These are phyloP conservation scores for Pilasporangium apinafurcum DNA, from an alignment of 352 stramenopile species.

Conservation along the genomic window DNA sequence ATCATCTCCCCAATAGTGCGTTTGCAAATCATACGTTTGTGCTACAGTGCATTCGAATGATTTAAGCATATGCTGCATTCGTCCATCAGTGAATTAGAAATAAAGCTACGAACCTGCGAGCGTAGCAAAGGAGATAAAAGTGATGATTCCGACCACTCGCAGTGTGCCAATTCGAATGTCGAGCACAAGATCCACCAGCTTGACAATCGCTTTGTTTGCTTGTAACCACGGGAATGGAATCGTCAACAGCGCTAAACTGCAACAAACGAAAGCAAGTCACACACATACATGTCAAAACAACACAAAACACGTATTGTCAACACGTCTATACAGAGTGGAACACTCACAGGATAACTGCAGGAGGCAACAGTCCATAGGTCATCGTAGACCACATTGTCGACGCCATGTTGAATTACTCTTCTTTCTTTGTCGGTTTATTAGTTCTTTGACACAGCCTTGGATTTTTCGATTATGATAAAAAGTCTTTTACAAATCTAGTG, in stretches of 20 bases:
- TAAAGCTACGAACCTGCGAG: slow-evolving; percentile 30
- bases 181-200: slow-evolving; percentile 67
- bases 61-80: too few relatives aligned
- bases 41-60: slow-evolving; percentile 16
- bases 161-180: slow-evolving; percentile 69
- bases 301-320: neutral
- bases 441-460: too few relatives aligned
- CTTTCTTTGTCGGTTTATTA: too few relatives aligned
- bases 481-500: too few relatives aligned
- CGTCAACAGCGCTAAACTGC: slow-evolving; percentile 64
- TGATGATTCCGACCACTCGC: slow-evolving; percentile 72
- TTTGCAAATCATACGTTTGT: slow-evolving; percentile 76
- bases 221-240: slow-evolving; percentile 62
- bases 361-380: slow-evolving; percentile 71
- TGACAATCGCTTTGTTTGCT: slow-evolving; percentile 63
- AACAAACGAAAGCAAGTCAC: slow-evolving; percentile 7
- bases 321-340: too few relatives aligned
- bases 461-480: too few relatives aligned
- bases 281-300: neutral
- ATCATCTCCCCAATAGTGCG: slow-evolving; percentile 38
- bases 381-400: slow-evolving; percentile 67
- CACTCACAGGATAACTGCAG: slow-evolving; percentile 71
- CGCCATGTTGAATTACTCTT: too few relatives aligned
- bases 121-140: slow-evolving; percentile 60
- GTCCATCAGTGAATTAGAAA: too few relatives aligned